Evolutionary conservation across 805 yeast genomes (phyloP), one percentile per base, ranked within the genome.

Genomic region (Yamadazyma kitorensis): DNA sequence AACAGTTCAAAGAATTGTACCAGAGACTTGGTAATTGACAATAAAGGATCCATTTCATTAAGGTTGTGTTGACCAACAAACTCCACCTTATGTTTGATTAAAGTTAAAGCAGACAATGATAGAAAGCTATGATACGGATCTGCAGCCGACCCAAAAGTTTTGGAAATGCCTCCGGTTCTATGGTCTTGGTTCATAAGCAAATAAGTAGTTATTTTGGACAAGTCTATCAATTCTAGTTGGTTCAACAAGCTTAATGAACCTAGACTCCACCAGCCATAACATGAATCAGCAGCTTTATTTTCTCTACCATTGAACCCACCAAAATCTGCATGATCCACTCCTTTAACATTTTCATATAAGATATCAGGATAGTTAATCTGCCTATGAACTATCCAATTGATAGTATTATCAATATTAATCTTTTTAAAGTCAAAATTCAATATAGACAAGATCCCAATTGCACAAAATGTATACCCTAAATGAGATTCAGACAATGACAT

Each of bases 261-360:
- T 11, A 78, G 48, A 29, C 77, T 74, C 96, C 96, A 88, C 70
- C 87, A 88, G 5, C 82, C 74, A 51, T 88, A 88, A 61, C 97
- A 88, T 0, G 95, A 82, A 56, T 88, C 97, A 3, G 83, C 83
- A 37, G 69, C 72, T 54, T 88, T 88, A 54, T 86, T 86, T n/a
- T 76, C 78, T 29, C 97, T 67, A 1, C 97, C 97, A 55, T 87
- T 86, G 52, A 85, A 79, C 0, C 91, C 91, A 2, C 96, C 96
- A 33, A 59, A 59, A 49, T 82, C 91, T 18, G 61, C 69, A 24
- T 37, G 29, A 36, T 68, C 57, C 0, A 48, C 51, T 12, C 27
- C 43, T 10, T 30, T 43, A 15, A 54, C 64, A n/a, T n/a, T n/a
- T 5, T 60, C 68, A 8, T 32, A 37, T 34, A 56, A 48, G 11